Base-by-base conservation (phyloP, 2,329 filamentous ascomycete genomes). In the Trichoderma asperellum region DNA sequence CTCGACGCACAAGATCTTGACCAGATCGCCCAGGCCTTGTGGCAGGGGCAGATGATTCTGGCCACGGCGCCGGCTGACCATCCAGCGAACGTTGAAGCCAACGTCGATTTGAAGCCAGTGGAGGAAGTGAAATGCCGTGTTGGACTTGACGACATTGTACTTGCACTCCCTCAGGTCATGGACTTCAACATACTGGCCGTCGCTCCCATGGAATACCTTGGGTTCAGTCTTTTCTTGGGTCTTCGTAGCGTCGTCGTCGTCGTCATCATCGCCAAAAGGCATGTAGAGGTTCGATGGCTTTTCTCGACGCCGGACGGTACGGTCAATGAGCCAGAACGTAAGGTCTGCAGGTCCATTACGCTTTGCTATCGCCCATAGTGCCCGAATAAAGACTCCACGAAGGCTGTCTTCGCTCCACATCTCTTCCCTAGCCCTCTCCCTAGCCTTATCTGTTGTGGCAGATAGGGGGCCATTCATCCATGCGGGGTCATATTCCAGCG, bases 61-160 rank as follows among this genome's bases (percentile, higher is more conserved):
- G 8, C n/a, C 1, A 5, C 10, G 2, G 6, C 29, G 37, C 10
- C n/a, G n/a, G n/a, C 14, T 18, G n/a, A 66, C 35, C 27, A 66
- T 57, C 37, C 37, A 66, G 7, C 8, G 0, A 12, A 10, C 10
- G 16, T 52, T 52, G 34, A 67, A 58, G 5, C 64, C 64, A 21
- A 34, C 53, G 2, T 29, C 24, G 1, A 59, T 8, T 7, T 67
- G 55, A 21, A 67, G 64, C 55, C 37, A 35, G 21, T 52, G 40
- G 29, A 67, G 64, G 11, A 59, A 67, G 18, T 52, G 64, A 10
- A 67, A 67, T 7, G 43, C 55, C 10, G 64, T 67, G 21, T 16
- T 56, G 10, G 34, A 35, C n/a, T 21, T 24, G 1, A 18, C 14
- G 29, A 24, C 32, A 18, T 59, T 16, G 55, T 57, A 67, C 8